Evolutionary conservation across 495 filamentous ascomycete genomes (phyloP).

Genomic region (Chaetomium tenue): DNA sequence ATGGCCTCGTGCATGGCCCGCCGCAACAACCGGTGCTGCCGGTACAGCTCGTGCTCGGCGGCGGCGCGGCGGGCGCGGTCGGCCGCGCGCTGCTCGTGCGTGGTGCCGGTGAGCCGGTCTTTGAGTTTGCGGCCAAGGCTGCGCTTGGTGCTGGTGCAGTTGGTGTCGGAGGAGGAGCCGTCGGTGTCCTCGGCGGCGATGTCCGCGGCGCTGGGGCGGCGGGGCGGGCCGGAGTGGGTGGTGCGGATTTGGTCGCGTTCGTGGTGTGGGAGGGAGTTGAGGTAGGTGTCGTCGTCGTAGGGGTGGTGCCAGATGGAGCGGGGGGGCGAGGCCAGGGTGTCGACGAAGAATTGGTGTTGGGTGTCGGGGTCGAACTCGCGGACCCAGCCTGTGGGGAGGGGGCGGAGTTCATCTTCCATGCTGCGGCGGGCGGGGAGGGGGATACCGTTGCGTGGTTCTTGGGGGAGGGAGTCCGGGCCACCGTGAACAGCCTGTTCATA

Average conservation of each 20-base stretch:
- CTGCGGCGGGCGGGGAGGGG: conserved; percentile 30
- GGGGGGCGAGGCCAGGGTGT: conserved; percentile 27
- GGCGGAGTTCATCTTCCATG: conserved; percentile 39
- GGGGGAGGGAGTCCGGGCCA: conserved; percentile 13
- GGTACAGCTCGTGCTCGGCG: conserved; percentile 29
- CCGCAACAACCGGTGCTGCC: conserved; percentile 30
- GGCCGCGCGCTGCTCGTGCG: conserved; percentile 26
- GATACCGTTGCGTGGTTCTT: conserved; percentile 27
- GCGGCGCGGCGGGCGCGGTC: conserved; percentile 20
- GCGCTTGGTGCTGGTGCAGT: background rate
- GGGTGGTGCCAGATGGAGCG: conserved; percentile 39
- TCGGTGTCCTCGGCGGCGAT: conserved; percentile 23
- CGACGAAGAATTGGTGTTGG: conserved; percentile 39
- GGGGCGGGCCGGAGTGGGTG: background rate
- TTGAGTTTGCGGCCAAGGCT: conserved; percentile 28
- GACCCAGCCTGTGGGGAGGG: conserved; percentile 32
- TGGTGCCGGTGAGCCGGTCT: conserved; percentile 31
- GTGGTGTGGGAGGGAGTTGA: conserved; percentile 16
- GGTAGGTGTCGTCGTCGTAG: conserved; percentile 32
- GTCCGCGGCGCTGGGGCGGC: conserved; percentile 11
- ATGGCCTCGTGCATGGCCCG: conserved; percentile 27
- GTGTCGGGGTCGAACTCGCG: conserved; percentile 33
- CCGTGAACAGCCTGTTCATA: conserved; percentile 25
- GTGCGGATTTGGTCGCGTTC: conserved; percentile 20
- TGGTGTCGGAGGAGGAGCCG: conserved; percentile 15